phyloP scores from a whole-genome alignment of 208 protist species.

The Naegleria gruberi region DNA sequence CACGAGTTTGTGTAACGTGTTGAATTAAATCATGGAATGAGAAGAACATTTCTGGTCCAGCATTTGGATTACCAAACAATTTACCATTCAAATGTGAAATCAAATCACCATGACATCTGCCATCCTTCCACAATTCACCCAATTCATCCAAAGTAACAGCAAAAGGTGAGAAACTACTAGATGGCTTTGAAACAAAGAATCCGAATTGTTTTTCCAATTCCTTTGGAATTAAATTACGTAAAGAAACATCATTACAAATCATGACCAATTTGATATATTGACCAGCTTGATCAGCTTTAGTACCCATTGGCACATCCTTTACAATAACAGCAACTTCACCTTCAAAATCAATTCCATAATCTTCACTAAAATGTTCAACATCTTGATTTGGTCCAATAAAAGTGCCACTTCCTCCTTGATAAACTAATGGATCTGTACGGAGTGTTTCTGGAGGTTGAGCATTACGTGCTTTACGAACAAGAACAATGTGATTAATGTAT shows the following conservation, averaged over 20 bases:
- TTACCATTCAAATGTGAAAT: not conserved
- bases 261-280: conserved; percentile 1
- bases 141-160: conserved; percentile 11
- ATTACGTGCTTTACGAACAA: conserved; percentile 15
- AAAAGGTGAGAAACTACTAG: conserved; percentile 4
- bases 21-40: conserved; percentile 20
- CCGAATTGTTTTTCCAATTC: conserved; percentile 17
- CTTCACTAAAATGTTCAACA: conserved; percentile 4
- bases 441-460: not conserved
- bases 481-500: conserved; percentile 20
- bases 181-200: conserved; percentile 12
- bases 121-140: conserved; percentile 8
- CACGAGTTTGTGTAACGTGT: conserved; percentile 6
- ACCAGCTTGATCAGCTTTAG: not conserved
- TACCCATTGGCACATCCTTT: conserved; percentile 19
- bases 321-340: not conserved
- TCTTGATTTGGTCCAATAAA: not conserved
- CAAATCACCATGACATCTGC: not conserved
- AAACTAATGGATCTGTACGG: conserved; percentile 13
- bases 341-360: conserved; percentile 26
- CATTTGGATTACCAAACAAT: conserved; percentile 5
- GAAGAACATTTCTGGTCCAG: conserved; percentile 21
- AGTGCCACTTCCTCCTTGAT: conserved; percentile 10
- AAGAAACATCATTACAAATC: conserved; percentile 20
- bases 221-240: conserved; percentile 1